phyloP scores from a whole-genome alignment of 2,329 filamentous ascomycete species.

The Botrytis fabae region DNA sequence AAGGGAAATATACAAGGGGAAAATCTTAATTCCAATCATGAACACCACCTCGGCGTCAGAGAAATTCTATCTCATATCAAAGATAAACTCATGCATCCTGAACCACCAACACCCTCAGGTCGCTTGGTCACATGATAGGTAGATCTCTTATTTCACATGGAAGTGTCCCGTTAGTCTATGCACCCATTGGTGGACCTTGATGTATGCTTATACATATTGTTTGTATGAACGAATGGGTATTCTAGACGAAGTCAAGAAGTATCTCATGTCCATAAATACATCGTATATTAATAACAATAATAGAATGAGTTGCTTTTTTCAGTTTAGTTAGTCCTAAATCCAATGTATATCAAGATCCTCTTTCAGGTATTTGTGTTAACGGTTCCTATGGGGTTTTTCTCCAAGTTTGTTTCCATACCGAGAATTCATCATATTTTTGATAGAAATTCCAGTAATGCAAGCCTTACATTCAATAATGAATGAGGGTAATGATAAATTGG shows the following conservation, averaged over 20 bases:
- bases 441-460: background rate
- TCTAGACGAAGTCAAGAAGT: background rate
- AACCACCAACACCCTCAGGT: background rate
- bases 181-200: background rate
- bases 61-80: background rate
- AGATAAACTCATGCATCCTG: background rate
- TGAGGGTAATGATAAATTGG: background rate
- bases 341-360: background rate
- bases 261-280: background rate
- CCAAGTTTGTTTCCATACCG: background rate
- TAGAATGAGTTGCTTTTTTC: background rate
- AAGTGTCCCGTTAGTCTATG: no score
- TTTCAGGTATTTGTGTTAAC: background rate
- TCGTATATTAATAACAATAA: background rate
- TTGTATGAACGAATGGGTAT: background rate
- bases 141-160: background rate
- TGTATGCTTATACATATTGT: background rate
- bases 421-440: background rate
- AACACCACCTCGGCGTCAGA: background rate
- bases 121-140: background rate
- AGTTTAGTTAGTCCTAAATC: fast-evolving
- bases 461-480: background rate
- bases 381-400: background rate
- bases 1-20: background rate
- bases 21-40: background rate